Evolutionary conservation across 805 yeast species (phyloP), one percentile per base, ranked within the genome.

Genomic region (Ogataea methylovora): DNA sequence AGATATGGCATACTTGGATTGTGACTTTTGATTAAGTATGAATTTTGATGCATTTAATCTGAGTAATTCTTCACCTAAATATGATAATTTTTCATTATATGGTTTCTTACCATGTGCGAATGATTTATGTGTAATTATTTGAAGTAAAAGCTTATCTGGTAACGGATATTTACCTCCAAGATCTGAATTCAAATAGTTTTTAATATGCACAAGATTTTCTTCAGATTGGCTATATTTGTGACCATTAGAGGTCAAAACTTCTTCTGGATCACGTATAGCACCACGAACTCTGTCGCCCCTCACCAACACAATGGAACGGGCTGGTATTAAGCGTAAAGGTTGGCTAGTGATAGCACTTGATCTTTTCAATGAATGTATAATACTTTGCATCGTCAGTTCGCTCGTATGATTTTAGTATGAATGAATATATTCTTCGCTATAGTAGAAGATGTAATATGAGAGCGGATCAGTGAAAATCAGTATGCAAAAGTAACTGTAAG

Each of bases 91-190:
- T 54, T 87, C 96, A 61, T 88, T 90, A 61, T 84, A 85, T 7
- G 97, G 96, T 48, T 79, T 76, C 42, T 73, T 65, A 8, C 95
- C 97, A 60, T 85, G 94, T 5, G 94, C 94, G 67, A 87, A 90
- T 16, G 95, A 84, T 62, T 90, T 90, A 63, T 90, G 97, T 5
- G 97, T 88, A 48, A 88, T 63, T 27, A 84, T 77, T 61, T 90
- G 97, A 41, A 86, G 64, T 37, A 86, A 64, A 16, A 81, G 60
- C 6, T 69, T 67, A 48, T 84, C 82, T 4, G 80, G 66, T 27
- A 88, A 62, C 27, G 64, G 44, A 48, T 66, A 78, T 40, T 70
- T 64, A 16, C 63, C 63, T 23, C 48, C 38, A 16, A 47, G 36
- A 19, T 47, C 35, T 19, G 34, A 23, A 15, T 49, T 40, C 35